Base-by-base conservation (phyloP, 208 protist genomes). In the Entamoeba moshkovskii region DNA sequence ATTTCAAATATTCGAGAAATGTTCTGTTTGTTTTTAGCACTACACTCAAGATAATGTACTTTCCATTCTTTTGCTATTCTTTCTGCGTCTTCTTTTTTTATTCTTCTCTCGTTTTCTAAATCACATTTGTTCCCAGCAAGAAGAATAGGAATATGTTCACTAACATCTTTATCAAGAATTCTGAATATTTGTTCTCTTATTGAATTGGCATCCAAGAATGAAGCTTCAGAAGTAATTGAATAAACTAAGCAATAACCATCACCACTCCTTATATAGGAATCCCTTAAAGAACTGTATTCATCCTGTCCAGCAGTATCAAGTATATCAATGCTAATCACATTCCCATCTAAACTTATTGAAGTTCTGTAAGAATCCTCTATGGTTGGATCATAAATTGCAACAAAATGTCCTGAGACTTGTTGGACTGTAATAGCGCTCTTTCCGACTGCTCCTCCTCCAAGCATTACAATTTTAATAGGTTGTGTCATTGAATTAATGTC, bases 291-390 rank as follows among this genome's bases (percentile, higher is more conserved):
- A 52, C 96, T 96, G 66, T 96, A 97, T 29, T 94, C 95, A 18
- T 97, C 96, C 92, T 97, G 96, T 11, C 97, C 97, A 5, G 97
- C 97, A 25, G 97, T 98, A 95, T 98, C 97, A 6, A 98, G 44
- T 92, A 98, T 97, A 45, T 98, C 96, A 15, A 98, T 13, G 8
- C 5, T 42, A 8, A 44, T 8, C 18, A 18, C 66, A 29, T 91
- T 29, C 6, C 66, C 66, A 44, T 91, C 66, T 13, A 91, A 5
- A 44, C 38, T 18, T 13, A 44, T 44, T 29, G 18, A 44, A 42
- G 13, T 91, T 91, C 16, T 18, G 16, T 91, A 18, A 91, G n/a
- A 42, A n/a, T 91, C 66, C 38, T 91, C 66, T 13, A 91, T 91
- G 5, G 66, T 91, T 13, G 66, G 66, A 91, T 91, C 16, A 18